Evolutionary conservation across 495 filamentous ascomycete genomes (phyloP).

Genomic region (Aspergillus avenaceus): DNA sequence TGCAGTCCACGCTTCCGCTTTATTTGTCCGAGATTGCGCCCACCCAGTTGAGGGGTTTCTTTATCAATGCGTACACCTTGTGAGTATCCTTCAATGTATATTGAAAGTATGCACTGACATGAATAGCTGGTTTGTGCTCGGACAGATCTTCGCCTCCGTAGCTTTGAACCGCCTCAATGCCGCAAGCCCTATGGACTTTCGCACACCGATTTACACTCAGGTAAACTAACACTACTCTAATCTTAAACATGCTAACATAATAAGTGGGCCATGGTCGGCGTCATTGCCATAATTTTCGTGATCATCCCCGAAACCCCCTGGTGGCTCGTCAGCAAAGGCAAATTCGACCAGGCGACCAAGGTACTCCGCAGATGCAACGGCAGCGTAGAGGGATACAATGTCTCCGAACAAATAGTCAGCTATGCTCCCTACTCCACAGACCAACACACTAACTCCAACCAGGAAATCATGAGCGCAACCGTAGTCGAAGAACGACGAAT

Average conservation of each 20-base stretch:
- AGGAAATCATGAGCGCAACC: neutral
- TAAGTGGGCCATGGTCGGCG: constrained; percentile 32
- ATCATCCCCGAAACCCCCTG: constrained; percentile 31
- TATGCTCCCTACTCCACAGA: neutral
- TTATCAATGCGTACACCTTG: constrained; percentile 39
- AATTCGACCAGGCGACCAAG: constrained; percentile 27
- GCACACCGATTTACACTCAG: constrained; percentile 39
- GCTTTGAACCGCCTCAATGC: constrained; percentile 28
- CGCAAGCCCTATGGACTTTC: constrained; percentile 26
- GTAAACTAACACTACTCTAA: constrained; percentile 5
- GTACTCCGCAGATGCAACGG: constrained; percentile 26
- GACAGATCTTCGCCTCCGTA: constrained; percentile 37
- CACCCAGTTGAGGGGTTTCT: constrained; percentile 33
- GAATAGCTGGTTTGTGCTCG: constrained; percentile 39
- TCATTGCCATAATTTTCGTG: constrained; percentile 27
- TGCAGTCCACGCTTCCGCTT: constrained; percentile 39
- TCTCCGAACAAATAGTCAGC: constrained; percentile 31
- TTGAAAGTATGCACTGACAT: too few species aligned
- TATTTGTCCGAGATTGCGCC: constrained; percentile 39
- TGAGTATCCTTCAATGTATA: constrained; percentile 6
- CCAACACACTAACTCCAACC: too few species aligned
- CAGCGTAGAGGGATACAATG: constrained; percentile 20
- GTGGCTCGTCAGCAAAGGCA: constrained; percentile 36
- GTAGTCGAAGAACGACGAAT: constrained; percentile 17
- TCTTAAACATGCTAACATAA: neutral